Base-by-base conservation (phyloP, 352 stramenopile species). In the Pythium insidiosum region DNA sequence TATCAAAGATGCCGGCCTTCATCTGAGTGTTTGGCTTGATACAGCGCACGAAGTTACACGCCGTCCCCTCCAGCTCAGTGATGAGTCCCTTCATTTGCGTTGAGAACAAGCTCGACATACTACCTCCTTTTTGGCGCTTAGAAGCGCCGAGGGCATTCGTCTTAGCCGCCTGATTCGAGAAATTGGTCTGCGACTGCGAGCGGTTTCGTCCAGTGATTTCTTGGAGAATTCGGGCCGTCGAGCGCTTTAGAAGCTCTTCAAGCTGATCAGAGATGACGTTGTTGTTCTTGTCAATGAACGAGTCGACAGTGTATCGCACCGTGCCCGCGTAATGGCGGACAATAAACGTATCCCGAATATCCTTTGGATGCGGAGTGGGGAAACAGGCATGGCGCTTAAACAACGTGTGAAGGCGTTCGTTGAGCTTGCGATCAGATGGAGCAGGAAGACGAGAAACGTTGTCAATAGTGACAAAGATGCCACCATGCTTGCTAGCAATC, bases 21-120 rank as follows among this genome's bases (percentile, higher is more conserved):
- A 97, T 98, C 30, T 84, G 63, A n/a, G 76, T 95, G 69, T 98
- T 98, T 0, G 93, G 93, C 63, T 98, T 98, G 62, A 98, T 96
- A 66, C 90, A 97, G 35, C 89, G 83, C 54, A 98, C 85, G 56
- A 97, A 98, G 50, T 94, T 94, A 43, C 88, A 94, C 43, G 80
- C 83, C 21, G 90, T 97, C 13, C 74, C 73, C 34, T 84, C 65
- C 1, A 96, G 55, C 39, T 92, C 79, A 0, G 72, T 77, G 6
- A 84, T 89, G 4, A 96, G 67, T 0, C 73, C 80, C 41, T 81
- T 77, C 63, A 96, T 85, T 50, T 96, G 85, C 18, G 68, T 92
- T 4, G 72, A 79, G 38, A 90, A 90, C 2, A 85, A 50, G 37
- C 68, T 85, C 9, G 78, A 87, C 7, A 70, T 72, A 47, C 72